These are phyloP conservation scores for Musa itinerans DNA, from an alignment of 176 grass and related monocot genomes.

Conservation along the genomic window DNA sequence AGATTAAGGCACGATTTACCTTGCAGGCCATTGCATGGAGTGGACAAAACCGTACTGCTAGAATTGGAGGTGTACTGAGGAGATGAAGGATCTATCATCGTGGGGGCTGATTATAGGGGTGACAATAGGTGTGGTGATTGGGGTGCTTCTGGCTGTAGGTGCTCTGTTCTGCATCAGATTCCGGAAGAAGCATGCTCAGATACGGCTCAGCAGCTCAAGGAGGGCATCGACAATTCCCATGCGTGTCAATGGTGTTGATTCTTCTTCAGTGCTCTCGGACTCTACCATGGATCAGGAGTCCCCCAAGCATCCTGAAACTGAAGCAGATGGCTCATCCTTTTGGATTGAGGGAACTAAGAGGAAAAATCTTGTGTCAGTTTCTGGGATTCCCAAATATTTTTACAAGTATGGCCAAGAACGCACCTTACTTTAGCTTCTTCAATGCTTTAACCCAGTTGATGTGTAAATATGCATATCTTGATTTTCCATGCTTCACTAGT, in stretches of 20 bases:
- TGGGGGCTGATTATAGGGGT: conserved; percentile 71
- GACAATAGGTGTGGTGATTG: conserved; percentile 66
- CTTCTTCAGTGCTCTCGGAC: conserved; percentile 38
- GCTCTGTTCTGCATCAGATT: conserved; percentile 65
- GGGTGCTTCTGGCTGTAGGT: conserved; percentile 57
- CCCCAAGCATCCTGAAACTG: conserved; percentile 35
- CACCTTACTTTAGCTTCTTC: not conserved
- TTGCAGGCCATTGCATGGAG: conserved; percentile 4
- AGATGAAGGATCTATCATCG: conserved; percentile 36
- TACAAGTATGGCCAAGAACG: conserved; percentile 50
- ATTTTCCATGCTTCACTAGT: not conserved
- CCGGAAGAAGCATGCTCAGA: conserved; percentile 37
- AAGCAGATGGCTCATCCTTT: conserved; percentile 21
- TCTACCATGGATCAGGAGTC: conserved; percentile 60
- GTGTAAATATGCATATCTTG: not conserved
- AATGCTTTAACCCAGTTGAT: not conserved
- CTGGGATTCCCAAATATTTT: conserved; percentile 86
- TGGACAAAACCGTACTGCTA: not conserved
- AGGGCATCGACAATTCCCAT: conserved; percentile 56
- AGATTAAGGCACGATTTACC: not conserved
- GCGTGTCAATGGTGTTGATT: conserved; percentile 39
- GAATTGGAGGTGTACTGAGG: not conserved
- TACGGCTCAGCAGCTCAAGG: conserved; percentile 70
- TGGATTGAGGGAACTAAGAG: conserved; percentile 50
- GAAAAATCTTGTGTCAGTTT: conserved; percentile 61